phyloP scores from a whole-genome alignment of 768 basidiomycete species.

The Leccinum rimulosum region DNA sequence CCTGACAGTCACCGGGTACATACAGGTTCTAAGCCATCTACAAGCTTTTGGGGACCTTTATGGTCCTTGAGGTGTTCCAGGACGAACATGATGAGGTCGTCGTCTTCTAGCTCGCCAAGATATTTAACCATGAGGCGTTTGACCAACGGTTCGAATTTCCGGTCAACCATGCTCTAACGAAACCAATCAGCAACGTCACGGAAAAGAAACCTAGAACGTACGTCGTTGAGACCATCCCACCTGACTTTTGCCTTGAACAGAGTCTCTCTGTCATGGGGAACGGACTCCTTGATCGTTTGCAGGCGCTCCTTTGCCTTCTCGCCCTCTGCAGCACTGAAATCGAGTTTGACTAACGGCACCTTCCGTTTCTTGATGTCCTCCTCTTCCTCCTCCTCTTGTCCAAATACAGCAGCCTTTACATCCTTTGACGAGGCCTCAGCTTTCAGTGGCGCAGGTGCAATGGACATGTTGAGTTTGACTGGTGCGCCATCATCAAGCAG shows the following conservation, averaged over 20 bases:
- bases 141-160: constrained; percentile 83
- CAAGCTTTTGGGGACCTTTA: constrained; percentile 78
- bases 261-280: constrained; percentile 75
- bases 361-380: constrained; percentile 76
- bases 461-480: constrained; percentile 79
- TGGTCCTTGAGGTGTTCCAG: constrained; percentile 91
- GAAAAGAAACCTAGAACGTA: constrained; percentile 37
- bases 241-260: constrained; percentile 83
- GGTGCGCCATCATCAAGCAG: constrained; percentile 90
- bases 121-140: constrained; percentile 82
- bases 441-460: constrained; percentile 47
- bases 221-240: constrained; percentile 90
- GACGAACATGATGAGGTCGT: constrained; percentile 92
- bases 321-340: constrained; percentile 81
- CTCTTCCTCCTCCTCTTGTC: constrained; percentile 85
- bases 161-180: constrained; percentile 73
- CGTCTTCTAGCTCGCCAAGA: constrained; percentile 89
- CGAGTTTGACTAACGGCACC: constrained; percentile 84
- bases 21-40: constrained; percentile 90
- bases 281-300: constrained; percentile 69
- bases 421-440: constrained; percentile 45
- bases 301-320: constrained; percentile 79
- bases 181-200: constrained; percentile 13
- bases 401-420: constrained; percentile 64
- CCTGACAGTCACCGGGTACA: constrained; percentile 33